Percentiles rank a stretch among this genome's conserved stretches.
Evolutionary conservation across 768 basidiomycete genomes (phyloP).

Genomic region (Collybia sp.): DNA sequence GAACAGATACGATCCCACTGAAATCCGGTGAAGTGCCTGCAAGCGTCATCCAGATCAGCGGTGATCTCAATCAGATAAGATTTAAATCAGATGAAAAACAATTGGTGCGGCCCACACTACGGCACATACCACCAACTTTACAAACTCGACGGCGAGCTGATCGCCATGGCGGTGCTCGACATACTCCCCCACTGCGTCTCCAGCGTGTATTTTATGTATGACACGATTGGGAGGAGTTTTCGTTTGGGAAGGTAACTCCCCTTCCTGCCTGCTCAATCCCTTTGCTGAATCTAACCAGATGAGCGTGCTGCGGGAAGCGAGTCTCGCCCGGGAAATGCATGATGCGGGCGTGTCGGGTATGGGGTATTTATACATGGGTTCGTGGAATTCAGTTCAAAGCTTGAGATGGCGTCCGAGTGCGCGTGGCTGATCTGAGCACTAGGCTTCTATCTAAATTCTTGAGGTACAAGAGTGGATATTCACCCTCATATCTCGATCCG

Average conservation of each 20-base stretch:
- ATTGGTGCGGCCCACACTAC: too few species aligned
- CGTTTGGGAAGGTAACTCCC: slow-evolving; percentile 83
- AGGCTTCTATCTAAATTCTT: slow-evolving; percentile 94
- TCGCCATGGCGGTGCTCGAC: slow-evolving; percentile 88
- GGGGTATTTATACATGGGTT: slow-evolving; percentile 85
- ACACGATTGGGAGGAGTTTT: slow-evolving; percentile 69
- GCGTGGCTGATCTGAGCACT: not conserved
- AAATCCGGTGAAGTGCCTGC: too few species aligned
- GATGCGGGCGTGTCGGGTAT: slow-evolving; percentile 61
- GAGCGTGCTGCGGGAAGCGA: slow-evolving; percentile 78
- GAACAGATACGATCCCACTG: too few species aligned
- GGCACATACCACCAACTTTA: slow-evolving; percentile 93
- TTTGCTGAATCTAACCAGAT: slow-evolving; percentile 40
- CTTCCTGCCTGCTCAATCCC: not conserved
- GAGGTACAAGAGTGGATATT: slow-evolving; percentile 93
- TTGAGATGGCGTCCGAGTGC: too few species aligned
- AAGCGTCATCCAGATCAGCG: too few species aligned
- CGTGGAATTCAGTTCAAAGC: too few species aligned
- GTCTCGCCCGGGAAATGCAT: slow-evolving; percentile 72
- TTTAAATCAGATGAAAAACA: too few species aligned
- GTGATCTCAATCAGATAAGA: too few species aligned
- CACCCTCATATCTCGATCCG: slow-evolving; percentile 88
- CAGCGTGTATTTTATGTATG: slow-evolving; percentile 86
- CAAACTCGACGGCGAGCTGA: slow-evolving; percentile 71
- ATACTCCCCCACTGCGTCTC: slow-evolving; percentile 85